Evolutionary conservation across 257 asterid species (phyloP).

Genomic region (Verbena officinalis): DNA sequence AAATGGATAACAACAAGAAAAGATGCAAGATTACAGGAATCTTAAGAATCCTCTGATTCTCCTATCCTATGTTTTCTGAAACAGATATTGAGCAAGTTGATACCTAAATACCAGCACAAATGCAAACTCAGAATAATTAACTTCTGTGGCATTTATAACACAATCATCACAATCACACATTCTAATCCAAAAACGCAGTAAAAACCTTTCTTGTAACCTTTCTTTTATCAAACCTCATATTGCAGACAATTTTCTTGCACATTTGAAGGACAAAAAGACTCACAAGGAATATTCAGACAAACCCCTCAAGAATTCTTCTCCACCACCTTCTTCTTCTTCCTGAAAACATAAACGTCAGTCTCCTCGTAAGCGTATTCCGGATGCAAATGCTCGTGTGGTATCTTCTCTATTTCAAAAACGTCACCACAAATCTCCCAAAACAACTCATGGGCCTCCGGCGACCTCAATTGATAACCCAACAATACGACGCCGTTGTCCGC

Average conservation of each 20-base stretch:
- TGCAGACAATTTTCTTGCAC: background rate
- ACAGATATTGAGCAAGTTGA: background rate
- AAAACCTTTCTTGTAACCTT: background rate
- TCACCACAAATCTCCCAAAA: slow-evolving; percentile 69
- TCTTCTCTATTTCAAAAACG: slow-evolving; percentile 68
- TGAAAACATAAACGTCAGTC: slow-evolving; percentile 69
- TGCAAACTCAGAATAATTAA: no score
- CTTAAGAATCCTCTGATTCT: background rate
- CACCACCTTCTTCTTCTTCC: slow-evolving; percentile 53
- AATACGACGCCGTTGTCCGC: slow-evolving; percentile 81
- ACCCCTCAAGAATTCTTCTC: slow-evolving; percentile 24
- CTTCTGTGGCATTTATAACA: no score
- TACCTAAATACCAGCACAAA: no score
- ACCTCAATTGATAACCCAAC: slow-evolving; percentile 84
- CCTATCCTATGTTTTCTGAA: background rate
- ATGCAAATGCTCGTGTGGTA: slow-evolving; percentile 88
- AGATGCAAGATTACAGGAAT: background rate
- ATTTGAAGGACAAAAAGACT: slow-evolving; percentile 5
- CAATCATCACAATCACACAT: background rate
- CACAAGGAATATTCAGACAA: slow-evolving; percentile 8
- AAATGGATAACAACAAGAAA: background rate
- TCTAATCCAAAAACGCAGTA: background rate
- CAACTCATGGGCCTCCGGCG: slow-evolving; percentile 80
- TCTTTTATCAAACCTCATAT: background rate
- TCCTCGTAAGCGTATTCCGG: slow-evolving; percentile 88